Conservation (phyloP, 2,329 filamentous ascomycete species). For the Curvularia verruculosa region DNA sequence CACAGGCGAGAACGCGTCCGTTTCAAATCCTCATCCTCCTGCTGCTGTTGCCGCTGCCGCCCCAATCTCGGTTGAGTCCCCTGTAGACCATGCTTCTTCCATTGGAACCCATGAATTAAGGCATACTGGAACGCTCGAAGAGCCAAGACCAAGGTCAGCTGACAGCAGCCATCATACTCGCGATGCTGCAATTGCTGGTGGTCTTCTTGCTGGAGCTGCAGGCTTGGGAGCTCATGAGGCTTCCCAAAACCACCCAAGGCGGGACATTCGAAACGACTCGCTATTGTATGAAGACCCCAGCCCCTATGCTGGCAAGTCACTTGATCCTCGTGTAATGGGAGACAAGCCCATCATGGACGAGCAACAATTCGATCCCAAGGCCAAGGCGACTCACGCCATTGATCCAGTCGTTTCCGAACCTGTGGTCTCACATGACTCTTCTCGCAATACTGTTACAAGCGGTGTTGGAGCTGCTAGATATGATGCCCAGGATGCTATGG, state of each 20-base stretch:
- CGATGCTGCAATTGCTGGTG: conserved; percentile 36
- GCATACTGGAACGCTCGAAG: conserved; percentile 33
- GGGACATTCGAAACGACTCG: conserved; percentile 16
- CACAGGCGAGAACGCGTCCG: neutral
- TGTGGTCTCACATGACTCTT: conserved; percentile 6
- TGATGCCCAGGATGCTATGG: conserved; percentile 42
- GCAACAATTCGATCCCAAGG: conserved; percentile 30
- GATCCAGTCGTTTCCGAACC: conserved; percentile 18
- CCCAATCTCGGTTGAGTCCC: conserved; percentile 1
- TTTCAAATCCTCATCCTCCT: conserved; percentile 1
- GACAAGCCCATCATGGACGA: conserved; percentile 21
- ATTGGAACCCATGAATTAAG: conserved; percentile 27
- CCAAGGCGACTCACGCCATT: conserved; percentile 15
- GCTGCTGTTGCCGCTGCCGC: neutral
- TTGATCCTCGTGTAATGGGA: conserved; percentile 39
- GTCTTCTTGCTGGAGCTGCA: conserved; percentile 31
- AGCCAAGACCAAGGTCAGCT: conserved; percentile 24
- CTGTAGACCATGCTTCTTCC: neutral
- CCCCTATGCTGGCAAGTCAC: conserved; percentile 33
- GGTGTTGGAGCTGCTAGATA: conserved; percentile 40
- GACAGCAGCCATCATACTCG: conserved; percentile 36
- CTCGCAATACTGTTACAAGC: conserved; percentile 17
- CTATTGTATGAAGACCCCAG: conserved; percentile 25
- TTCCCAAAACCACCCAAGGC: conserved; percentile 22
- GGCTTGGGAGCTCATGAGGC: conserved; percentile 30